Evolutionary conservation across 495 filamentous ascomycete genomes (phyloP), one percentile per base, ranked within the genome.

Genomic region (Astrothelium subdiscretum): DNA sequence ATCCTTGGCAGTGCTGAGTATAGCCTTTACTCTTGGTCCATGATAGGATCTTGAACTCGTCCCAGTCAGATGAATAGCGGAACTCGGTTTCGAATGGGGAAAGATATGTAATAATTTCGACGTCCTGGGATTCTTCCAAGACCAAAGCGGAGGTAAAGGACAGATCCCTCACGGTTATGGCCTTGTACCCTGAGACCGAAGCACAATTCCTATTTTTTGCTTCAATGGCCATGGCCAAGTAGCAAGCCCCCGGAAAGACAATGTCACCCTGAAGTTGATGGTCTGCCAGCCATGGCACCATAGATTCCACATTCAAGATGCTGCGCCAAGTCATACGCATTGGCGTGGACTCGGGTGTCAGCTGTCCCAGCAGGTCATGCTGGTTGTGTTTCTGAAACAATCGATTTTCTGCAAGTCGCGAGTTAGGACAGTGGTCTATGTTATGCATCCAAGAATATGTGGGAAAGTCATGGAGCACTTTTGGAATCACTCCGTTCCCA

Each of bases 171-270:
- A 48, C 43, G 10, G 43, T 48, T 15, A 48, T 48, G 12, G 43
- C 43, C 43, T 48, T 48, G 43, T 48, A 48, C n/a, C 13, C 13
- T 10, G 43, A 48, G 43, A n/a, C 43, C 5, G 43, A 18, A 48
- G 43, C 43, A 20, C 43, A 48, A 48, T 18, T 48, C 43, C 43
- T 48, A 20, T 22, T 5, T 20, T 31, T 31, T 12, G 74, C 76
- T 63, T 78, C 75, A 22, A 77, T 68, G 0, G 70, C 75, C 74
- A 75, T 78, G 10, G 71, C 57, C 2, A 80, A 51, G 61, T 74
- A 78, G 0, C 74, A 75, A 4, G 75, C 74, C 20, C 68, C 75
- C 2, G 78, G 77, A 44, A 76, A 78, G 4, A 80, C 63, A 44
- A 69, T 61, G 29, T 72, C 69, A 0, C 70, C 71, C 27, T 77